Evolutionary conservation across 768 basidiomycete species (phyloP), one percentile per base, ranked within the genome.

Genomic region (Leucosporidium scottii): DNA sequence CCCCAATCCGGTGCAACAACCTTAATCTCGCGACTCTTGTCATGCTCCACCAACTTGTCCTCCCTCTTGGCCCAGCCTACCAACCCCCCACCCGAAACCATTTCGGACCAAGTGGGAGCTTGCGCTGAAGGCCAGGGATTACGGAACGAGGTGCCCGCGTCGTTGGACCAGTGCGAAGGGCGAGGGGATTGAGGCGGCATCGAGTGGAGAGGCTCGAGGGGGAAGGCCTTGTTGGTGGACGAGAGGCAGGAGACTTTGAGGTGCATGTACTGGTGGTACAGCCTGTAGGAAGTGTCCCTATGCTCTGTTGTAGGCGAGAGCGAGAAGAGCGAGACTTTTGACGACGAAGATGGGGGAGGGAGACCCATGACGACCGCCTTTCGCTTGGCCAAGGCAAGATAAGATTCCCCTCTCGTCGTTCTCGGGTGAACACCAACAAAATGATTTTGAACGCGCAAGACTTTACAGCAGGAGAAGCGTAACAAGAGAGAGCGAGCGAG

Each of bases 1-100:
- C 71, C 71, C 67, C 76, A 78, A 58, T 78, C 74, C 0, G 78
- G 77, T 44, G 69, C 68, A 31, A 79, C 64, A 39, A 77, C 73
- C 66, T 74, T 66, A 60, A 78, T 59, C 47, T 62, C 66, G n/a
- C 68, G 64, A 2, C 68, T 63, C 27, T 59, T 62, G 3, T 60
- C 53, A 53, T 63, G 61, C 53, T 66, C 51, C 65, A 67, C 63
- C 30, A 61, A 30, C 27, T 66, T 64, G 34, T 55, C 53, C 53
- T 63, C 44, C 17, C 13, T 1, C 34, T 63, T 34, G 18, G 66
- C 68, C 72, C 72, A 73, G 8, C 62, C 60, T 34, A 73, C 57
- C 58, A 65, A 65, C 3, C 62, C 55, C 1, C 68, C 68, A 50
- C 66, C 66, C 17, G 64, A 61, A 27, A 68, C 31, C 21, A 72